These are phyloP conservation scores for Diaporthe capsici DNA, from an alignment of 2,329 filamentous ascomycete genomes.

Conservation along the genomic window DNA sequence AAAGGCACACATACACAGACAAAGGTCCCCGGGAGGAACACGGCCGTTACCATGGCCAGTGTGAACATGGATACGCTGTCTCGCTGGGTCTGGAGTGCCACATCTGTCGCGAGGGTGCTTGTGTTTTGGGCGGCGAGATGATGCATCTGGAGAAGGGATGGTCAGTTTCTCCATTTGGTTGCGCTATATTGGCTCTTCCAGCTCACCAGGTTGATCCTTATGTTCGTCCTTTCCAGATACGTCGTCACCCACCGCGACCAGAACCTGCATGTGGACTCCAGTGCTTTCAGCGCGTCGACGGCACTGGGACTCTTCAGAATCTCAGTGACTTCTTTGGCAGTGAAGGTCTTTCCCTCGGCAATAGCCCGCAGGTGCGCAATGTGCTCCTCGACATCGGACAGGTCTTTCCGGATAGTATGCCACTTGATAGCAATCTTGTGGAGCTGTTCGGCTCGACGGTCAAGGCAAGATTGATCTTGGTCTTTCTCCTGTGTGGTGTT, in stretches of 20 bases:
- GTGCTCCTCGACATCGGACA: not conserved
- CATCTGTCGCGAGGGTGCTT: not conserved
- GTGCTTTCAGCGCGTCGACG: not conserved
- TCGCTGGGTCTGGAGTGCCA: not conserved
- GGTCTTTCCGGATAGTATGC: not conserved
- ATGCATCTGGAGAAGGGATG: not conserved
- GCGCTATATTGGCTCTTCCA: no score
- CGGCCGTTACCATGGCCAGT: not conserved
- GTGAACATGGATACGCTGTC: slow-evolving; percentile 3
- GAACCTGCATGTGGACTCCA: not conserved
- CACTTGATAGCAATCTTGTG: not conserved
- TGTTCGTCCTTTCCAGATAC: not conserved
- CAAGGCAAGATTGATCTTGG: not conserved
- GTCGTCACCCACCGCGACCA: not conserved
- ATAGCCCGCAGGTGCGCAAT: not conserved
- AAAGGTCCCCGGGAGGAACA: not conserved
- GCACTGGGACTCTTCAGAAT: not conserved
- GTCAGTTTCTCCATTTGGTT: not conserved
- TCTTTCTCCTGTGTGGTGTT: not conserved
- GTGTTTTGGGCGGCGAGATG: not conserved
- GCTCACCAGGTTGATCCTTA: not conserved
- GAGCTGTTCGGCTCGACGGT: not conserved
- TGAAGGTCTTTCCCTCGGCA: not conserved
- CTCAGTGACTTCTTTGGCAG: not conserved
- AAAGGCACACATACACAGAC: not conserved